phyloP scores from a whole-genome alignment of 371 early-diverging fungal genomes.

The Dentiscutata heterogama region DNA sequence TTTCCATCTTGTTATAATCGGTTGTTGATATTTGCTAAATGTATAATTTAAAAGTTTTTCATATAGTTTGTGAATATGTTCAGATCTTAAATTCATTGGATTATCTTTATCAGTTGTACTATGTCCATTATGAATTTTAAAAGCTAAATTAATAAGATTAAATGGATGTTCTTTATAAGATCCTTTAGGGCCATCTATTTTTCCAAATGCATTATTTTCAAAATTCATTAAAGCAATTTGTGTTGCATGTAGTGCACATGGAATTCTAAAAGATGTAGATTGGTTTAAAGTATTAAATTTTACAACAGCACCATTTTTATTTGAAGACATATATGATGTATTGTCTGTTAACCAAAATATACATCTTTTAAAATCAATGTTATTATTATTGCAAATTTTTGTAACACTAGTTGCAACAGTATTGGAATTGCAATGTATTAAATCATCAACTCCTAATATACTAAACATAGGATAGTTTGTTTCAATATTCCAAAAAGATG shows the following conservation, averaged over 20 bases:
- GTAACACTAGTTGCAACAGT: not conserved
- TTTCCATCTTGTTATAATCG: not conserved
- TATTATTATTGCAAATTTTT: not conserved
- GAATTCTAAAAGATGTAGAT: not conserved
- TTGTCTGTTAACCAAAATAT: slow-evolving; percentile 28
- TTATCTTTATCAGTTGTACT: slow-evolving; percentile 11
- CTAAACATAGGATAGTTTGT: not conserved
- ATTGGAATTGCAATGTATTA: not conserved
- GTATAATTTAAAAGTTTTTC: not conserved
- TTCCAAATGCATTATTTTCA: slow-evolving; percentile 11
- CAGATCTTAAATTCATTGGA: slow-evolving; percentile 14
- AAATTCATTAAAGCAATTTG: not conserved
- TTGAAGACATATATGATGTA: slow-evolving; percentile 19
- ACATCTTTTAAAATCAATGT: not conserved
- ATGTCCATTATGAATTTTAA: slow-evolving; percentile 24
- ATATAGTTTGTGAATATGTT: slow-evolving; percentile 1
- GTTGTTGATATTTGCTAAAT: slow-evolving; percentile 10
- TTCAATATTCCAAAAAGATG: slow-evolving; percentile 12
- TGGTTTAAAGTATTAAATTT: not conserved
- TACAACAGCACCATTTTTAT: not conserved
- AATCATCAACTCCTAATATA: not conserved
- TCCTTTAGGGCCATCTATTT: not conserved
- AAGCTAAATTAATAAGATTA: slow-evolving; percentile 8
- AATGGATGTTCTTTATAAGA: slow-evolving; percentile 2
- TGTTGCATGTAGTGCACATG: slow-evolving; percentile 3